Evolutionary conservation across 2,329 filamentous ascomycete genomes (phyloP).

Genomic region (Fusarium scirpi): DNA sequence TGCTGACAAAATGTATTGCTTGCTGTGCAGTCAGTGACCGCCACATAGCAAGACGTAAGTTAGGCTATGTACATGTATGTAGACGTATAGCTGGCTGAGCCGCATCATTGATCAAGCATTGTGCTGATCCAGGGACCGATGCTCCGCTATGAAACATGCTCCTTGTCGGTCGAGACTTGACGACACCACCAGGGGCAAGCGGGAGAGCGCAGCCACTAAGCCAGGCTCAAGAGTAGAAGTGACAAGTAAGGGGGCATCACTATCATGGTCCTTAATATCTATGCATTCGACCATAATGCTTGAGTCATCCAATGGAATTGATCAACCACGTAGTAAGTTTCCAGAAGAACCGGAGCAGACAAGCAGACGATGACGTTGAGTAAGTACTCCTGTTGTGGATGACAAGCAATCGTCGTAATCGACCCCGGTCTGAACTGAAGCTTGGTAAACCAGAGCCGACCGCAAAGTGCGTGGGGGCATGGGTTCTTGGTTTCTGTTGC

Average conservation of each 20-base stretch:
- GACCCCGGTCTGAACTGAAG: constrained; percentile 1
- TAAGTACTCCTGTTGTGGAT: neutral
- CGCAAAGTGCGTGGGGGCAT: constrained; percentile 25
- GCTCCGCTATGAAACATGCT: constrained; percentile 15
- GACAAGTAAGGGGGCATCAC: neutral
- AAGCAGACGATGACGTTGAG: constrained; percentile 22
- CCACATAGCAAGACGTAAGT: neutral
- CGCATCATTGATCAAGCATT: constrained; percentile 9
- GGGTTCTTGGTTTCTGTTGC: neutral
- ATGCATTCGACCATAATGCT: neutral
- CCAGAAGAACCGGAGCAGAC: constrained; percentile 9
- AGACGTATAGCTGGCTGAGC: neutral
- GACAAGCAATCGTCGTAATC: constrained; percentile 10
- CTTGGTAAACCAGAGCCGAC: neutral
- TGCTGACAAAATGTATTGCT: neutral
- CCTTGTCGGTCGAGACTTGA: neutral
- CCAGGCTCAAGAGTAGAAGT: constrained; percentile 1
- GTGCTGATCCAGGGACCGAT: constrained; percentile 23
- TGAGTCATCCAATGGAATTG: constrained; percentile 1
- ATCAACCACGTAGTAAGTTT: constrained; percentile 10
- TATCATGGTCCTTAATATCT: neutral
- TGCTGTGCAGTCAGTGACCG: neutral
- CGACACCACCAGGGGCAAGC: neutral
- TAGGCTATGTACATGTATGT: neutral
- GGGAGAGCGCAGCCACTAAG: neutral